Conservation (phyloP, 345 rosid genomes). For the Citrus maxima region DNA sequence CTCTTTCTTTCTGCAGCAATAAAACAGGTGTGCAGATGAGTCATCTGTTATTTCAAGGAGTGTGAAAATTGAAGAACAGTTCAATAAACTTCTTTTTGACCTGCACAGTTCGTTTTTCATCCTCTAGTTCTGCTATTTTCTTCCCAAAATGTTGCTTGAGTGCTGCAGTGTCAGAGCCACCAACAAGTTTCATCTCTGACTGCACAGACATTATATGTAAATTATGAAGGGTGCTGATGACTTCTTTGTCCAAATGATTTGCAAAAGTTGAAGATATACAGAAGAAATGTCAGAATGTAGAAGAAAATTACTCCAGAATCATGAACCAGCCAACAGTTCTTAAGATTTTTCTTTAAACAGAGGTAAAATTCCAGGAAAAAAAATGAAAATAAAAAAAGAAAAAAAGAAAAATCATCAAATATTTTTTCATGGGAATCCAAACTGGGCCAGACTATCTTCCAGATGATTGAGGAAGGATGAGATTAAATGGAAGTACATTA, state of each 20-base stretch:
- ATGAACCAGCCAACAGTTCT: background rate
- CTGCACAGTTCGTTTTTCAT: slow-evolving; percentile 88
- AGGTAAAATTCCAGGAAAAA: background rate
- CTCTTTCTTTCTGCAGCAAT: slow-evolving; percentile 82
- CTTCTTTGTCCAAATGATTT: background rate
- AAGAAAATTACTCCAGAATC: background rate
- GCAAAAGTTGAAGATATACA: background rate
- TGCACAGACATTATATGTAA: slow-evolving; percentile 29
- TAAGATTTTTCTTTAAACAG: background rate
- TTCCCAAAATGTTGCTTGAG: slow-evolving; percentile 95
- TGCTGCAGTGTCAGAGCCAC: slow-evolving; percentile 62
- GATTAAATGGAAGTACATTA: background rate
- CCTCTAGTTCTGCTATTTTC: slow-evolving; percentile 88
- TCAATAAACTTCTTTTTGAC: slow-evolving; percentile 24
- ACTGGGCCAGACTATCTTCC: background rate
- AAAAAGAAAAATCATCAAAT: background rate
- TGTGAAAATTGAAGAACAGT: slow-evolving; percentile 5
- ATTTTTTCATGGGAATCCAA: background rate
- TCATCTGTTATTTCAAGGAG: background rate
- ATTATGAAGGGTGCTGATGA: background rate
- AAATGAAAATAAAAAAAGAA: background rate
- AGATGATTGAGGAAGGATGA: background rate
- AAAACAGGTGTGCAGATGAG: slow-evolving; percentile 10
- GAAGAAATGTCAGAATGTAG: background rate
- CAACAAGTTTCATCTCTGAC: slow-evolving; percentile 93